Base-by-base conservation (phyloP, 1,284 basidiomycete species). In the Xerocomus alliaceus region DNA sequence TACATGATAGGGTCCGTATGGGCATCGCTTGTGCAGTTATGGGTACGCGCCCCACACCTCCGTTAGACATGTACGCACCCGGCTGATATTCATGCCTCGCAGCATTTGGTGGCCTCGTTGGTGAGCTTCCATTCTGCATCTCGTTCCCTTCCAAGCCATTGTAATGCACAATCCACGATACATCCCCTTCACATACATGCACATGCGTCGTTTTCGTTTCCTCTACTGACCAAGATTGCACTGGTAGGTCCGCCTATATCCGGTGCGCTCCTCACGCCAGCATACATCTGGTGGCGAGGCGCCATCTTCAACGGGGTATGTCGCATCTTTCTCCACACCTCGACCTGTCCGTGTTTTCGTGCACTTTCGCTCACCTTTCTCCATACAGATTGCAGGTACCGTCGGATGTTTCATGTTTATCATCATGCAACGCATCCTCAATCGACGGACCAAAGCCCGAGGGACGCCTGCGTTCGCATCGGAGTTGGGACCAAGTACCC, bases 281-380 rank as follows among this genome's bases (percentile, higher is more conserved):
- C 66, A 0, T 75, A 76, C 26, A 12, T 70, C 52, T 75, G 76
- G 75, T 75, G 76, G 76, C 66, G 69, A 41, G 64, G 67, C 0
- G 63, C 73, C 11, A 51, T 77, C 13, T 77, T 75, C 56, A 73
- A 72, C 31, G 75, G 73, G 50, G 71, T 77, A 46, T 31, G 66
- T 48, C 39, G 28, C 26, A 9, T 24, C 13, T 18, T 15, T 22
- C 32, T 12, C n/a, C 4, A n/a, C 20, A 22, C 24, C n/a, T 20
- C 12, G 20, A 20, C 37, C 13, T n/a, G n/a, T n/a, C n/a, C n/a
- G n/a, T n/a, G n/a, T n/a, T n/a, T 34, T 17, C 13, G 6, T 26
- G 20, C 26, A 22, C 29, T 10, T 24, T 24, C 9, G 24, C 13
- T 8, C 37, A 32, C 26, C 6, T 26, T 20, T n/a, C 5, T 15